phyloP scores from a whole-genome alignment of 78 protist species.

The Corallochytrium limacisporum region DNA sequence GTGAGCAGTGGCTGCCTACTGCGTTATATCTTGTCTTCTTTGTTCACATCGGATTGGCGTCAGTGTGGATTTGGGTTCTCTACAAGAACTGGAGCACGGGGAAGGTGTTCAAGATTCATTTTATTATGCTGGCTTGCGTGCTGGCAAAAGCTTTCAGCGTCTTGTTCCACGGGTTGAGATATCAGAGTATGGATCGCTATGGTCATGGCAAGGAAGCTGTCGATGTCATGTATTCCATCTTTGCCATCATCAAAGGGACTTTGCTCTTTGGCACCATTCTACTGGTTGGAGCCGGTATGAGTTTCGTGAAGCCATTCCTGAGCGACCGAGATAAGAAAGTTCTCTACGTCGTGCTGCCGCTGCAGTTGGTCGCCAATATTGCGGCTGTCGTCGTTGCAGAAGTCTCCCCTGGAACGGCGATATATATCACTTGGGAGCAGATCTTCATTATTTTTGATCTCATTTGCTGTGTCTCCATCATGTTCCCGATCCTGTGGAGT shows the following conservation, averaged over 20 bases:
- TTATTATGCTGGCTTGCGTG: too few species aligned
- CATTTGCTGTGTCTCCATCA: slow-evolving; percentile 62
- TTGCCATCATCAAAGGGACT: slow-evolving; percentile 65
- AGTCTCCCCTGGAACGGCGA: slow-evolving; percentile 44
- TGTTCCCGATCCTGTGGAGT: slow-evolving; percentile 66
- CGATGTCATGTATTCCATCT: too few species aligned
- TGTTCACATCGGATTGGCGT: too few species aligned
- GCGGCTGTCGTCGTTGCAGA: slow-evolving; percentile 63
- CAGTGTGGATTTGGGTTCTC: too few species aligned
- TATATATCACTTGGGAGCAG: slow-evolving; percentile 51
- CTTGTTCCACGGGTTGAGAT: too few species aligned
- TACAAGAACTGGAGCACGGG: too few species aligned
- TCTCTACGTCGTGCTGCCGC: slow-evolving; percentile 38
- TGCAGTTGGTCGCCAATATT: slow-evolving; percentile 41
- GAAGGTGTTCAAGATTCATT: too few species aligned
- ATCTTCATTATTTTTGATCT: slow-evolving; percentile 52
- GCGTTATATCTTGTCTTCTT: too few species aligned
- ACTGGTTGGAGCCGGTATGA: slow-evolving; percentile 70
- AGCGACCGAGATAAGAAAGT: slow-evolving; percentile 51
- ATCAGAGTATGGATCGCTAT: too few species aligned
- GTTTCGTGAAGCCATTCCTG: slow-evolving; percentile 61
- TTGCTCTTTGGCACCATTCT: slow-evolving; percentile 51
- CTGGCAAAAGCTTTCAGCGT: too few species aligned
- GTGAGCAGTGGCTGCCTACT: too few species aligned
- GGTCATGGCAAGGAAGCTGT: too few species aligned